These are phyloP conservation scores for Cryphonectria japonica DNA, from an alignment of 2,329 filamentous ascomycete genomes.

Conservation along the genomic window DNA sequence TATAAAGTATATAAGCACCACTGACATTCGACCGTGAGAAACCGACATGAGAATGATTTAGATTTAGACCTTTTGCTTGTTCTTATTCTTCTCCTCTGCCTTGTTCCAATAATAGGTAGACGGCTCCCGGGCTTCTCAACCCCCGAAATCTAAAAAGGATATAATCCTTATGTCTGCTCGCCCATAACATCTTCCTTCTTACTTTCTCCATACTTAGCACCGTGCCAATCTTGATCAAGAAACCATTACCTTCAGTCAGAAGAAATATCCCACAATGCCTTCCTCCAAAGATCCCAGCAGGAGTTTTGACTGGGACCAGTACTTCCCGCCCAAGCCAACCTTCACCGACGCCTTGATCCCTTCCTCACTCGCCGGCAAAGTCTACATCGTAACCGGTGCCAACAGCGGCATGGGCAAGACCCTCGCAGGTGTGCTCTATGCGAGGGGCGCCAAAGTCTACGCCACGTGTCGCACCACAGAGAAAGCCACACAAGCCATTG, in stretches of 20 bases:
- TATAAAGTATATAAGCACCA: too few species aligned
- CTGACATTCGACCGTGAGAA: neutral
- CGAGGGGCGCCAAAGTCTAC: conserved; percentile 9
- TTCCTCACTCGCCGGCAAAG: conserved; percentile 5
- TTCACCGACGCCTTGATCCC: conserved; percentile 12
- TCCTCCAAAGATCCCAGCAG: neutral
- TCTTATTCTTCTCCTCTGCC: neutral
- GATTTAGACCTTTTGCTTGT: neutral
- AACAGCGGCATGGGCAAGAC: conserved; percentile 49
- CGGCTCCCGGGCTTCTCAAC: neutral
- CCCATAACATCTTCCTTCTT: too few species aligned
- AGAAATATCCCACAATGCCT: neutral
- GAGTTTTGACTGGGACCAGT: neutral
- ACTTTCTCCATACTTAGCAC: too few species aligned
- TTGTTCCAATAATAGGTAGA: neutral
- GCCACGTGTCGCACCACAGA: neutral
- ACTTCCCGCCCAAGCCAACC: conserved; percentile 12
- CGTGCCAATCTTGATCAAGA: neutral
- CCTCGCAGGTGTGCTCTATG: conserved; percentile 54
- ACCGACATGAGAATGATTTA: too few species aligned
- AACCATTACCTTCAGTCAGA: neutral
- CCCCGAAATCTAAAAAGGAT: neutral
- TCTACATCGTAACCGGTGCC: neutral
- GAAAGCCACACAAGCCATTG: neutral
- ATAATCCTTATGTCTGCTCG: neutral